Conservation (phyloP, 202 grass and related monocot species). For the Brachypodium distachyon region DNA sequence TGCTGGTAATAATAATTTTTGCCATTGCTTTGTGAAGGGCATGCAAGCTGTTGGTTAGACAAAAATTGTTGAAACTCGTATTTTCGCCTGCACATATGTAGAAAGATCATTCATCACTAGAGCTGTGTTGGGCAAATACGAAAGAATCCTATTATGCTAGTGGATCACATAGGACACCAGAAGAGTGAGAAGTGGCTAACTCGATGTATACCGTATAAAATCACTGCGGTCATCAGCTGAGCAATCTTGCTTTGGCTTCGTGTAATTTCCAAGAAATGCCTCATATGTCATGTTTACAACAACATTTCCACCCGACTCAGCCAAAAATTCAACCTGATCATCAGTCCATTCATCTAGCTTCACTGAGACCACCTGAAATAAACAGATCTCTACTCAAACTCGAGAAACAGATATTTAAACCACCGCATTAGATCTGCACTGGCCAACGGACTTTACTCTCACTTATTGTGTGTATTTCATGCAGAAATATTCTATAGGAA, state of each 20-base stretch:
- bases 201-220: slow-evolving; percentile 59
- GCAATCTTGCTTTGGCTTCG: slow-evolving; percentile 70
- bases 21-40: slow-evolving; percentile 2
- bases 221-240: slow-evolving; percentile 63
- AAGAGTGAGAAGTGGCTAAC: background rate
- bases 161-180: background rate
- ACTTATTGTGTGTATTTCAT: background rate
- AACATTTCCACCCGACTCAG: slow-evolving; percentile 66
- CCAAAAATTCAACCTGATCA: slow-evolving; percentile 75
- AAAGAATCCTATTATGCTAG: background rate
- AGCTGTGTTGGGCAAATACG: background rate
- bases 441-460: background rate
- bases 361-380: slow-evolving; percentile 68
- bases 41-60: slow-evolving; percentile 36
- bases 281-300: slow-evolving; percentile 75
- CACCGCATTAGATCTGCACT: background rate
- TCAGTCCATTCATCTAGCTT: slow-evolving; percentile 96
- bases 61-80: slow-evolving; percentile 77
- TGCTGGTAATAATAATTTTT: slow-evolving; percentile 39
- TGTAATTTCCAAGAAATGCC: slow-evolving; percentile 63
- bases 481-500: background rate
- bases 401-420: background rate
- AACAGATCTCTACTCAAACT: slow-evolving; percentile 4
- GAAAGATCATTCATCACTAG: background rate
- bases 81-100: slow-evolving; percentile 55